Base-by-base conservation (phyloP, 768 basidiomycete species). In the Tulasnella sp. region DNA sequence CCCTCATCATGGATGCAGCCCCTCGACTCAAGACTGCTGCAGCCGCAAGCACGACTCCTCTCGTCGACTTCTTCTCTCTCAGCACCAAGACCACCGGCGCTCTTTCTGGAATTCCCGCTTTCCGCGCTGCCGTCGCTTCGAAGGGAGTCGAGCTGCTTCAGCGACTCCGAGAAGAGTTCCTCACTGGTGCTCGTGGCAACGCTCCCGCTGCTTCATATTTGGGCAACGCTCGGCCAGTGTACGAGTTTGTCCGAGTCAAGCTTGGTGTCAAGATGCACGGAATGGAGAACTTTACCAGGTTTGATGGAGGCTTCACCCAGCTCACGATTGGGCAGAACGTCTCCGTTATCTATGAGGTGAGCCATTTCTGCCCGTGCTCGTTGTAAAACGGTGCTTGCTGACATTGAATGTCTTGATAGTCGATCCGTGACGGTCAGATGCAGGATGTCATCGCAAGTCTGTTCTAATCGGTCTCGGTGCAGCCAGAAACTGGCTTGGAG, bases 221-320 rank as follows among this genome's bases (percentile, higher is more conserved):
- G 80, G 91, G 90, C 84, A 90, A 89, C 84, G 94, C 94, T 4
- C 89, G 90, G 16, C 87, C 90, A 7, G 85, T 96, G 34, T 97
- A 97, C 85, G 91, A 93, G 84, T 96, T 91, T 82, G 90, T 97
- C 7, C 89, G 95, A 46, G 81, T 90, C 31, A 89, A 88, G 11
- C 87, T 96, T 41, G 93, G 93, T n/a, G 90, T 96, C 81, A 87
- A 87, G 82, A 96, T 95, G 93, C 91, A 95, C 82, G 94, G 94
- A 22, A 87, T 89, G 11, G 93, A 94, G 83, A 96, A 96, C 84
- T 87, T 91, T 81, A 86, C 87, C 60, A 85, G 86, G 11, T 93
- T 91, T 82, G 89, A 87, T 81, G 89, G 89, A 77, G 93, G 94
- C 11, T 88, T 92, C 41, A 91, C 92, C 75, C 92, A 94, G 72